Conservation (phyloP, 768 basidiomycete genomes). For the Russula ochroleuca region DNA sequence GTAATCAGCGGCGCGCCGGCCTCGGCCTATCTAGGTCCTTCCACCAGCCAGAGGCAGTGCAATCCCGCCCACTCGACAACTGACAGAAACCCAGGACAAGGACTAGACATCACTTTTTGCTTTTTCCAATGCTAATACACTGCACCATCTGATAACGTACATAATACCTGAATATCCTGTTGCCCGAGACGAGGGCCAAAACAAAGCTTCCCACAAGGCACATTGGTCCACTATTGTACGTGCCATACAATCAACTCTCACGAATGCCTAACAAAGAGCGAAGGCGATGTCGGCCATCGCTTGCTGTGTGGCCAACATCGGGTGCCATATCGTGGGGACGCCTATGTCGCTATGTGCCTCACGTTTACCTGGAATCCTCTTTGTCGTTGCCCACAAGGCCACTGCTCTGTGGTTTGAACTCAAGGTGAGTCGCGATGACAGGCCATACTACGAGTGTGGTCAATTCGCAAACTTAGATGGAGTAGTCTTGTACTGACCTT, state of each 20-base stretch:
- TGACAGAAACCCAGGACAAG: too few relatives aligned
- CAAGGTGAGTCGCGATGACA: conserved; percentile 55
- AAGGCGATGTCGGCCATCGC: neutral
- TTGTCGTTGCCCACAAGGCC: conserved; percentile 18
- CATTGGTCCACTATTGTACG: neutral
- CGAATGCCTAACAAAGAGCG: neutral
- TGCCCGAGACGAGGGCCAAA: neutral
- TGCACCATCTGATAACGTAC: neutral
- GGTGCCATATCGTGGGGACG: neutral
- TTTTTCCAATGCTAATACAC: neutral
- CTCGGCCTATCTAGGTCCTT: neutral
- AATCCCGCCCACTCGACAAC: too few relatives aligned
- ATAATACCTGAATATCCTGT: neutral
- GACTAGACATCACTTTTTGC: neutral
- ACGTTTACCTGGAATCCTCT: conserved; percentile 17
- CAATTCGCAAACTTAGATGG: neutral
- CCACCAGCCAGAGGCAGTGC: neutral
- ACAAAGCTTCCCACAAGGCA: neutral
- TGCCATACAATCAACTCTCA: neutral
- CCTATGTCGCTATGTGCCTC: neutral
- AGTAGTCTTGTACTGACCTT: conserved; percentile 45
- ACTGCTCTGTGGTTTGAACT: conserved; percentile 46
- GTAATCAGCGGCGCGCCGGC: too few relatives aligned
- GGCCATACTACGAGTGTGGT: conserved; percentile 52
- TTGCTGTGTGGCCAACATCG: neutral